Base-by-base conservation (phyloP, 2,329 filamentous ascomycete species). In the Zymoseptoria pseudotritici region DNA sequence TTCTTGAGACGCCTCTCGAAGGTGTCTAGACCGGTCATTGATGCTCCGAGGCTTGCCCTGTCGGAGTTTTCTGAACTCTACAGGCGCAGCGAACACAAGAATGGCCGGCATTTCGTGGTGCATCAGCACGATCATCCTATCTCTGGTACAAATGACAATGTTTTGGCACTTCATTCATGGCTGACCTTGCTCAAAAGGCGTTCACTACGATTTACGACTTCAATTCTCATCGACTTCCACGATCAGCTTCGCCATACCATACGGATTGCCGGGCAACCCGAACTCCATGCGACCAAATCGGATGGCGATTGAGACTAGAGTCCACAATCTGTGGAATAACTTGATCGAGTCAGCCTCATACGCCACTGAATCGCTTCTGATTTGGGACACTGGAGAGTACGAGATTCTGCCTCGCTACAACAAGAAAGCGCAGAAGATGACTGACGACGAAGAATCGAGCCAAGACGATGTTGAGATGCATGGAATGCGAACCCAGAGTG, bases 61-160 rank as follows among this genome's bases (percentile, higher is more conserved):
- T 31, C 70, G 2, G 71, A 74, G 1, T 83, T 79, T 71, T 61
- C 69, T 22, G 67, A 73, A 2, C 69, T 83, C 2, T 84, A 83
- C 66, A 66, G 67, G n/a, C 71, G 75, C 10, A 82, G 82, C 63
- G 70, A 76, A 55, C 73, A 78, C 59, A 58, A 70, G 0, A 61
- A 77, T 51, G 81, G 82, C 8, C 72, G 73, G 21, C 74, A 77
- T 46, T 90, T 89, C 68, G 83, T 90, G 56, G 80, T 90, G 46
- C 86, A 90, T 70, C 86, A 90, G 69, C 86, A 90, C 69, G 86
- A 89, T 68, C 87, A 90, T 69, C 87, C 87, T 1, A 71, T 88
- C 51, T 85, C 87, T 9, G 86, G 87, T 22, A 67, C 19, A 13
- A 42, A 11, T 53, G 11, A 19, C 4, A 49, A 36, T 19, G 49